phyloP scores from a whole-genome alignment of 1,284 basidiomycete species.

The Apiotrichum brassicae region DNA sequence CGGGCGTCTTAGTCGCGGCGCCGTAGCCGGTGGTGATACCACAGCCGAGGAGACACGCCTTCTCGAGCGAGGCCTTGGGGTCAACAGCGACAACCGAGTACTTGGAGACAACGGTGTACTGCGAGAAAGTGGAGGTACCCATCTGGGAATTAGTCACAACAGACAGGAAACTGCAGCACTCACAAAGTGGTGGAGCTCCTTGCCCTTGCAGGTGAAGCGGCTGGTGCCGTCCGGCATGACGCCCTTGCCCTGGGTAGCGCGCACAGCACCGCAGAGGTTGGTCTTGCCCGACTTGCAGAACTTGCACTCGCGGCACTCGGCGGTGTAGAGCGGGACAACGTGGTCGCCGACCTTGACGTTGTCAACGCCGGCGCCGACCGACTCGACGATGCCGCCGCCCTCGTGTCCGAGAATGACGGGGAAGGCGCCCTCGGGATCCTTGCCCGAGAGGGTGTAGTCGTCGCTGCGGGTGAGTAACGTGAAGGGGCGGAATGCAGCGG shows the following conservation, averaged over 20 bases:
- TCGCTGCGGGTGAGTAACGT: constrained; percentile 49
- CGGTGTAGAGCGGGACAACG: constrained; percentile 89
- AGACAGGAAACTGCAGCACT: constrained; percentile 40
- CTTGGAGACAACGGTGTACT: constrained; percentile 97
- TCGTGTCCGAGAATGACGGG: constrained; percentile 92
- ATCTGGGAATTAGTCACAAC: constrained; percentile 55
- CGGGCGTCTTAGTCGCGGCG: constrained; percentile 52
- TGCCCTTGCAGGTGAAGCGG: constrained; percentile 85
- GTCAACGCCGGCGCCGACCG: constrained; percentile 86
- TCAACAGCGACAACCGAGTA: constrained; percentile 91
- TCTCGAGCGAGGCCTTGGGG: constrained; percentile 79
- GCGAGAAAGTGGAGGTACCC: constrained; percentile 97
- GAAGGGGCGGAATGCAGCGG: not conserved
- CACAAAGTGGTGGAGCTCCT: constrained; percentile 86
- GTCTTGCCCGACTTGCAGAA: constrained; percentile 99
- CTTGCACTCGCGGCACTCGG: constrained; percentile 94
- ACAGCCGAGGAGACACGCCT: constrained; percentile 89
- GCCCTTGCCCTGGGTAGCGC: constrained; percentile 90
- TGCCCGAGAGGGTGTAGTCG: constrained; percentile 92
- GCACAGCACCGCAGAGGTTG: constrained; percentile 86
- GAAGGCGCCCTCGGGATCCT: constrained; percentile 94
- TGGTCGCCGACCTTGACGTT: constrained; percentile 81
- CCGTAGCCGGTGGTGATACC: constrained; percentile 87
- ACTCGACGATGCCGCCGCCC: constrained; percentile 63
- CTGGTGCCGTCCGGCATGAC: constrained; percentile 90